These are phyloP conservation scores for Amauroascus niger DNA, from an alignment of 2,329 filamentous ascomycete genomes.

Conservation along the genomic window DNA sequence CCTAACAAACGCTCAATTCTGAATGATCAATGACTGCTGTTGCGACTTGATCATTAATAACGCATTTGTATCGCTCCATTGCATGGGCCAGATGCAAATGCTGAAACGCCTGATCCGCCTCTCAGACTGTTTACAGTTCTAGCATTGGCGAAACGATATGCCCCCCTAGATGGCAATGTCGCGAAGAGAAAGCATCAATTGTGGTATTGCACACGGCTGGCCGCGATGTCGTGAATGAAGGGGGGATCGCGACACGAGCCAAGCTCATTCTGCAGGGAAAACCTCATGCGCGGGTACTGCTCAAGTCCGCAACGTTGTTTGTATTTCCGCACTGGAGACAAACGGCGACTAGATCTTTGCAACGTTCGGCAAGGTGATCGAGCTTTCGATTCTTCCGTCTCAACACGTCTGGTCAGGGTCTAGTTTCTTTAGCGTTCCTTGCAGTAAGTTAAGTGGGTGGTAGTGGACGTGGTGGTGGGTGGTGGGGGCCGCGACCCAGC, in stretches of 20 bases:
- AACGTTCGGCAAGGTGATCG: neutral
- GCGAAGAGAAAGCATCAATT: neutral
- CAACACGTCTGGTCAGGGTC: neutral
- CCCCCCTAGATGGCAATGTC: neutral
- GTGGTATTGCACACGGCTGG: neutral
- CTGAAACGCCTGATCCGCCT: neutral
- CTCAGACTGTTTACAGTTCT: neutral
- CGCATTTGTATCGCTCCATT: constrained; percentile 1
- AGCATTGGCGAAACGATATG: neutral
- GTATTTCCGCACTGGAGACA: neutral
- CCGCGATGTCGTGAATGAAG: neutral
- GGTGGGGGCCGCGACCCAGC: neutral
- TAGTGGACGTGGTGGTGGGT: too few relatives aligned
- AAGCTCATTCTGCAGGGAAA: constrained; percentile 4
- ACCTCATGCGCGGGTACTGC: neutral
- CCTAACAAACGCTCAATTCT: neutral
- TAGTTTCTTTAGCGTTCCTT: too few relatives aligned
- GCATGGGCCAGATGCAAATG: neutral
- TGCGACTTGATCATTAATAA: neutral
- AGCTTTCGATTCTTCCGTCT: neutral
- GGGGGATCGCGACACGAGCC: neutral
- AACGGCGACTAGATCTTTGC: neutral
- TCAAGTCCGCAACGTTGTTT: neutral
- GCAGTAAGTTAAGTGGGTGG: too few relatives aligned
- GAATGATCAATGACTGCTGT: neutral